Conservation (phyloP, 2,329 filamentous ascomycete genomes). For the Arthrobotrys sinensis region DNA sequence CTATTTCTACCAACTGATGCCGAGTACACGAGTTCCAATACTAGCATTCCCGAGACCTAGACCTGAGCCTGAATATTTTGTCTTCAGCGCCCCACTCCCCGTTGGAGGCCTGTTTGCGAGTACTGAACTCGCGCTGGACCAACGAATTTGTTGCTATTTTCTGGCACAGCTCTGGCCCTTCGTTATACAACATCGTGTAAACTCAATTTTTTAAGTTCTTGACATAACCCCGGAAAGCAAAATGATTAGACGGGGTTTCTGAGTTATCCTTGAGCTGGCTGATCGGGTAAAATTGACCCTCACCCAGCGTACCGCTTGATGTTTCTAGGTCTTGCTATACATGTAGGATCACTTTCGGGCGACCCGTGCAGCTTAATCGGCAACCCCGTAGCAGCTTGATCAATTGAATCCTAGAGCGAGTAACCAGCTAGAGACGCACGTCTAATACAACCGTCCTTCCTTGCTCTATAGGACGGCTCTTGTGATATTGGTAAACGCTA, state of each 20-base stretch:
- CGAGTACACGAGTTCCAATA: neutral
- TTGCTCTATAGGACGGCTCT: neutral
- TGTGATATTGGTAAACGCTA: neutral
- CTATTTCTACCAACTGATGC: neutral
- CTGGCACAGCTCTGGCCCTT: neutral
- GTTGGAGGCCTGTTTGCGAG: neutral
- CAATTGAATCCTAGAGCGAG: neutral
- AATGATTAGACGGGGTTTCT: neutral
- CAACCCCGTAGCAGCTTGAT: conserved; percentile 6
- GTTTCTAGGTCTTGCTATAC: neutral
- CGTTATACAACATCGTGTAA: neutral
- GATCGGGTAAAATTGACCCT: neutral
- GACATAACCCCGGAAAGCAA: neutral
- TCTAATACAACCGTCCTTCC: neutral
- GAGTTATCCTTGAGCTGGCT: neutral
- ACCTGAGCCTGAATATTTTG: neutral
- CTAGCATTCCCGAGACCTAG: neutral
- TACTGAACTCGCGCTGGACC: neutral
- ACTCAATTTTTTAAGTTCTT: neutral
- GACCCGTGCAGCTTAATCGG: conserved; percentile 18
- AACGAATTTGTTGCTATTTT: neutral
- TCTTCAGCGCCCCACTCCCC: neutral
- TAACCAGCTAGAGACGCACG: conserved; percentile 6
- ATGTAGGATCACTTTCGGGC: conserved; percentile 1
- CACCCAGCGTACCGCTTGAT: neutral